Evolutionary conservation across 2,329 filamentous ascomycete genomes (phyloP), one percentile per base, ranked within the genome.

Genomic region (Clonostachys solani): DNA sequence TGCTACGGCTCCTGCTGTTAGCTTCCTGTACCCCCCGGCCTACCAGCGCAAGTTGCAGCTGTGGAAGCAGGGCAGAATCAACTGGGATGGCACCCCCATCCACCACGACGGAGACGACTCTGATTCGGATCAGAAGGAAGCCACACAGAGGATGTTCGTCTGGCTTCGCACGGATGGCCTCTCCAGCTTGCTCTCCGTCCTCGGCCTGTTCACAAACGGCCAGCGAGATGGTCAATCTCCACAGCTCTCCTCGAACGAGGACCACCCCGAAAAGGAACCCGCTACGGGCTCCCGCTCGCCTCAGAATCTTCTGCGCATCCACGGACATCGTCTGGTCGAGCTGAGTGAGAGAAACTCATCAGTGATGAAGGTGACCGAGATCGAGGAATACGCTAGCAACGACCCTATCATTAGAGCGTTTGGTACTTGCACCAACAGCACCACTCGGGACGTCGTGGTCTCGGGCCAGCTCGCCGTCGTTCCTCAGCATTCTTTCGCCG

Each of bases 381-480:
- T 86, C 4, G 86, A 90, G 37, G 89, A 94, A 44, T 78, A 83
- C 50, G 79, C 80, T 23, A 74, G 79, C 7, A 78, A 80, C 57
- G 92, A 97, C 58, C 90, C 92, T 0, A 85, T 97, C 5, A 83
- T 96, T 47, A 96, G 95, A 60, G 88, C 89, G 1, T 96, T 96
- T 76, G 82, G 88, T 43, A 89, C 90, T 0, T 92, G 96, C 56
- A 90, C 89, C 2, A 86, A 87, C 52, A 80, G 95, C 38, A 84
- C 94, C 60, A 89, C 92, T 52, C 23, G 23, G 60, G 89, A 92
- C 52, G 77, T 96, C 2, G 83, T 89, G 1, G 86, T 92, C n/a
- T 89, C 89, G 5, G 90, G 90, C 5, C 87, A 86, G 49, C 85
- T 95, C 2, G 83, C 87, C 1, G 82, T 96, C 43, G 83, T 92